phyloP scores from a whole-genome alignment of 73 alveolate species.

The Tetrahymena borealis region DNA sequence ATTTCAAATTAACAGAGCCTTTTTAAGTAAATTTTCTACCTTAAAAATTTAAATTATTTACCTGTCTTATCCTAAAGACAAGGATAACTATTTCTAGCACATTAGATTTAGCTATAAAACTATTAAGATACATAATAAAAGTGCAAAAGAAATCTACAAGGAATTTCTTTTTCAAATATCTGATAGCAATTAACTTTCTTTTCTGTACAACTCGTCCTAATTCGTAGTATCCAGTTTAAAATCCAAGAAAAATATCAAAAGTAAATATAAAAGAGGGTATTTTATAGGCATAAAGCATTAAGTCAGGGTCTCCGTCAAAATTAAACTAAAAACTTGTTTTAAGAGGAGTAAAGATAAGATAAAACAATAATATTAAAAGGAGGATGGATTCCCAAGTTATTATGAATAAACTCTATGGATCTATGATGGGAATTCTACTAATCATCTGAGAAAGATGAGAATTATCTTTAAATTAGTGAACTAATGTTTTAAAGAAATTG shows the following conservation, averaged over 20 bases:
- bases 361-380: neutral
- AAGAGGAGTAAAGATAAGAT: neutral
- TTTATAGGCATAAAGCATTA: neutral
- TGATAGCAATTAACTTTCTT: neutral
- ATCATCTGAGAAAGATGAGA: neutral
- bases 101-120: neutral
- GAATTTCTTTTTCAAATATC: neutral
- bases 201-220: neutral
- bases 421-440: neutral
- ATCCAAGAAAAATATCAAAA: neutral
- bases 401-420: neutral
- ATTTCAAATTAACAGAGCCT: neutral
- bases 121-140: neutral
- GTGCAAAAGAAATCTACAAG: neutral
- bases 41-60: neutral
- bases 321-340: neutral
- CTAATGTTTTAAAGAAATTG: neutral
- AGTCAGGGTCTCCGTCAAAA: neutral
- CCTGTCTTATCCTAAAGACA: neutral
- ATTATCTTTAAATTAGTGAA: neutral
- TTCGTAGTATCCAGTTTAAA: neutral
- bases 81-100: neutral
- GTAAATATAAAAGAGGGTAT: neutral
- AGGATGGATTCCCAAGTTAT: neutral
- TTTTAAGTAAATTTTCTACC: neutral